Evolutionary conservation across 495 filamentous ascomycete species (phyloP), one percentile per base, ranked within the genome.

Genomic region (Lophium mytilinum): DNA sequence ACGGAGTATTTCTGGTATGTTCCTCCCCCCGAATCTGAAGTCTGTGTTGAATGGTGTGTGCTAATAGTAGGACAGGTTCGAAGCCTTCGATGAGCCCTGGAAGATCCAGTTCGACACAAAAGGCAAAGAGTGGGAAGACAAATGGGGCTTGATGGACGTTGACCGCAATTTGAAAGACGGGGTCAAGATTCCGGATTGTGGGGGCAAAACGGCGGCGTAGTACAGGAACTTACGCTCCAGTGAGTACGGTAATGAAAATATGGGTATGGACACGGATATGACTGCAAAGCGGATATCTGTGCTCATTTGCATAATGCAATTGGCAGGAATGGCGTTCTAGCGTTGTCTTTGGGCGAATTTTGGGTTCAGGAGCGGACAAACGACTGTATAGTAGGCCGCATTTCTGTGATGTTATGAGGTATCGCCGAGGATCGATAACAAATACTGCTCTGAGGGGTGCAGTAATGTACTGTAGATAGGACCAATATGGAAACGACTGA

Each of bases 61-160:
- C 65, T 67, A 57, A 67, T 46, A 35, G 19, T 4, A 24, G 24
- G 24, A 58, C 53, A 85, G 82, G 81, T 96, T 96, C 66, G 86
- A 90, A 70, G 89, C 90, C 14, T 96, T 95, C 66, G 91, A 95
- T 65, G 91, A 95, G 72, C 89, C 91, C 3, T 98, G 93, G 93
- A 96, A 96, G 73, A 72, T 86, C 21, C 57, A 62, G 21, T 94
- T 81, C 70, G 85, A 98, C 67, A 75, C 71, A 3, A 67, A 40
- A 10, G 82, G 79, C 11, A 77, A 90, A 72, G 76, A 88, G 54
- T 96, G 91, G 91, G 93, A 98, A 72, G 89, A 94, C 65, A 87
- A 95, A 66, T 97, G 92, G 92, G 93, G 93, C 33, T 72, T 98
- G 18, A 84, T 98, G 82, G 89, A 95, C 69, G 77, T 87, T 1